A percentile compares a stretch with the other conserved stretches of the same genome.
Evolutionary conservation across 2,329 filamentous ascomycete genomes (phyloP).

Genomic region (Aspergillus sclerotialis): DNA sequence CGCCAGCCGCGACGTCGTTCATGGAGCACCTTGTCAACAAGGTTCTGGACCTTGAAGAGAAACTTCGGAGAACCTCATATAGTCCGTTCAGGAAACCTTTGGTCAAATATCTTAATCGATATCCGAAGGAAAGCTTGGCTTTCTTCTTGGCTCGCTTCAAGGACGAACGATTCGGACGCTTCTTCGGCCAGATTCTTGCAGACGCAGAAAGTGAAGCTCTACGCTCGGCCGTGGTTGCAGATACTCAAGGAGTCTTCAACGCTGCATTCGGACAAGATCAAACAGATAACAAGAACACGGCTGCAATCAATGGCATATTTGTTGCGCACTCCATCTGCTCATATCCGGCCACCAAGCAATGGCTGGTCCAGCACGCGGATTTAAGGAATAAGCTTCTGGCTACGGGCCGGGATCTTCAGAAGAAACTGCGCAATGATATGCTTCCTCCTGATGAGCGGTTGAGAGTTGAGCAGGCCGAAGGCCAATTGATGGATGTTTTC

Average conservation of each 20-base stretch:
- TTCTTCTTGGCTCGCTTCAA: slow-evolving; percentile 74
- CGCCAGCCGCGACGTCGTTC: slow-evolving; percentile 81
- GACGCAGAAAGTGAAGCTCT: slow-evolving; percentile 68
- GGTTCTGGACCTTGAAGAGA: slow-evolving; percentile 81
- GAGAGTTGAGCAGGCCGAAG: slow-evolving; percentile 79
- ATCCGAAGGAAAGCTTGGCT: slow-evolving; percentile 78
- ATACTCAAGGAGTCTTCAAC: slow-evolving; percentile 65
- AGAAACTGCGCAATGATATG: slow-evolving; percentile 61
- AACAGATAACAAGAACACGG: slow-evolving; percentile 62
- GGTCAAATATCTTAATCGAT: slow-evolving; percentile 88
- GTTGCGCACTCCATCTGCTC: slow-evolving; percentile 71
- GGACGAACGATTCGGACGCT: slow-evolving; percentile 79
- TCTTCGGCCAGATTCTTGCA: slow-evolving; percentile 79
- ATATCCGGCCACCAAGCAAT: slow-evolving; percentile 57
- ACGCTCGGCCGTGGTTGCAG: slow-evolving; percentile 65
- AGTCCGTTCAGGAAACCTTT: slow-evolving; percentile 88
- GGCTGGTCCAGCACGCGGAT: slow-evolving; percentile 53
- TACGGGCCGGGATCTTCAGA: slow-evolving; percentile 72
- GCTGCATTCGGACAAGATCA: slow-evolving; percentile 58
- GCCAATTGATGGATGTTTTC: slow-evolving; percentile 80
- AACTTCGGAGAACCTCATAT: slow-evolving; percentile 75
- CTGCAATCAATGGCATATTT: slow-evolving; percentile 81
- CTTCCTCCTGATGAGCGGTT: slow-evolving; percentile 69
- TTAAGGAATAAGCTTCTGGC: slow-evolving; percentile 54
- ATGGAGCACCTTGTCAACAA: slow-evolving; percentile 84